Evolutionary conservation across 1,139 yeast species (phyloP), one percentile per base, ranked within the genome.

Genomic region (Candida pseudoviswanathii): DNA sequence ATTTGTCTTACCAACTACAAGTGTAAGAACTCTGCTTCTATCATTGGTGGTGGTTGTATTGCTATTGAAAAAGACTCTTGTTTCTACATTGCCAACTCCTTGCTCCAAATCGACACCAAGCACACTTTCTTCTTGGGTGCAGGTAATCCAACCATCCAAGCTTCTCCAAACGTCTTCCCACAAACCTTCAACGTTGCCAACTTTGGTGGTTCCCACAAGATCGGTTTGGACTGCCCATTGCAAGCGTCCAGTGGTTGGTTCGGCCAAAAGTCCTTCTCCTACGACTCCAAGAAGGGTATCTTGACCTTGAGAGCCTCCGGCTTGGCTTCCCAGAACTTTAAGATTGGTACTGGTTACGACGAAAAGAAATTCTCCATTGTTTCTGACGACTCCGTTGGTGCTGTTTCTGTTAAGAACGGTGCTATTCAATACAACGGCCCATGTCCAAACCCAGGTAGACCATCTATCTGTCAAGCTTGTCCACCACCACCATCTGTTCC

Each of bases 271-370:
- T 29, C 43, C 21, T 54, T 10, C 41, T 11, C 44, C 8, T 64
- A 65, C 44, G 48, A 54, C 33, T 36, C 58, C 3, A 36, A 24
- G 2, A 54, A 62, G 4, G 70, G 70, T 47, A 54, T 64, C 22
- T 63, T 65, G 56, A 59, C 63, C 4, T 52, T 64, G 39, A 33
- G 44, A n/a, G 41, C 37, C 32, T 8, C 16, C n/a, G 47, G 53
- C 24, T 21, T 51, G 7, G 24, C 46, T 8, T 27, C 51, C 3
- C 61, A 58, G 26, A 46, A 53, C 1, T 65, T 63, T 46, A 40
- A 51, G 10, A 67, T 67, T 47, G 71, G 71, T 49, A 47, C 53
- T 25, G 64, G 62, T n/a, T 57, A 58, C 45, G 56, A 46, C 38
- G 52, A 49, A 10, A 43, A 46, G 16, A 37, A 43, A 7, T 54